Conservation (phyloP, 2,329 filamentous ascomycete genomes). For the Botryotinia convoluta region DNA sequence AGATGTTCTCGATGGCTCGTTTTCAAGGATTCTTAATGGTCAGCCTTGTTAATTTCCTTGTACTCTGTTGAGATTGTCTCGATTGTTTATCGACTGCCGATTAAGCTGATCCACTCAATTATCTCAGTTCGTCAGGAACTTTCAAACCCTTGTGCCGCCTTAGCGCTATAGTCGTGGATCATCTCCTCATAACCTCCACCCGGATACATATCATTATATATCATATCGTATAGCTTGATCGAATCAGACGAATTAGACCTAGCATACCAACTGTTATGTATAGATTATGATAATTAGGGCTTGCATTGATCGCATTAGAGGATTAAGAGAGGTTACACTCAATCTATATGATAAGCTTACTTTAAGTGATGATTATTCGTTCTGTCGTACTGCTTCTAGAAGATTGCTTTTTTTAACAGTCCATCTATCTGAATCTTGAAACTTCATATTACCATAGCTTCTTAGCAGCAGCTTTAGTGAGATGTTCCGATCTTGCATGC, state of each 20-base stretch:
- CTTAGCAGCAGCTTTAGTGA: background rate
- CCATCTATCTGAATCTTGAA: slow-evolving; percentile 1
- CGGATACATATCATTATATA: slow-evolving; percentile 16
- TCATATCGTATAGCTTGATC: slow-evolving; percentile 10
- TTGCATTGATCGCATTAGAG: slow-evolving; percentile 8
- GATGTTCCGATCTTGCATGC: slow-evolving; percentile 16
- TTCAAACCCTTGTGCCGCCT: slow-evolving; percentile 11
- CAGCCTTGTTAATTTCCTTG: slow-evolving; percentile 18
- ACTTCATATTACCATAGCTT: background rate
- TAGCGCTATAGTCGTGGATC: slow-evolving; percentile 15
- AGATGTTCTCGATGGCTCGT: background rate
- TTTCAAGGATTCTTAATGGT: slow-evolving; percentile 13
- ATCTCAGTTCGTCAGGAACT: slow-evolving; percentile 11
- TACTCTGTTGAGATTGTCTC: slow-evolving; percentile 16
- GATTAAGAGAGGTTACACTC: background rate
- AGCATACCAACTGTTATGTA: background rate
- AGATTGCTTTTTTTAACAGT: background rate
- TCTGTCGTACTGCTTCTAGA: slow-evolving; percentile 15
- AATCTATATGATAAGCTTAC: slow-evolving; percentile 8
- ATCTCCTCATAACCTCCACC: slow-evolving; percentile 6
- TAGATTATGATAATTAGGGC: background rate
- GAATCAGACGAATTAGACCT: background rate
- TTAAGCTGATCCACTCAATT: slow-evolving; percentile 14
- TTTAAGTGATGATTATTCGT: slow-evolving; percentile 1
- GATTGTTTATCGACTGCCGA: slow-evolving; percentile 22